phyloP scores from a whole-genome alignment of 1,139 yeast species.

The Blastobotrys arbuscula region DNA sequence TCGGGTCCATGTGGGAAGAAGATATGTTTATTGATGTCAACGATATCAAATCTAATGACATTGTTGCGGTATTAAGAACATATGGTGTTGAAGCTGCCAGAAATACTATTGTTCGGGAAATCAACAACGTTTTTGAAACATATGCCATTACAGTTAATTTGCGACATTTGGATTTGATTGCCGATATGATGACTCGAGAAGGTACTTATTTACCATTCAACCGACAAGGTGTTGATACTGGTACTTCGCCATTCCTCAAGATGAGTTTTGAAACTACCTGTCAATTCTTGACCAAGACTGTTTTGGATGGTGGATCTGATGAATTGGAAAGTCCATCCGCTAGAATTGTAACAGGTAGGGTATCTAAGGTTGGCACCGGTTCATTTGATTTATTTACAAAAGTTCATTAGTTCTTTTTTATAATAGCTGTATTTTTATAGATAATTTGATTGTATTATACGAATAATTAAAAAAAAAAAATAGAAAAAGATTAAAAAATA shows the following conservation, averaged over 20 bases:
- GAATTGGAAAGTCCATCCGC: constrained; percentile 90
- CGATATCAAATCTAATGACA: constrained; percentile 84
- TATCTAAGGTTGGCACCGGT: constrained; percentile 93
- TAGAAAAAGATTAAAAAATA: too few relatives aligned
- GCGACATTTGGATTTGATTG: constrained; percentile 94
- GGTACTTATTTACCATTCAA: constrained; percentile 95
- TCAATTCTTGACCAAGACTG: constrained; percentile 94
- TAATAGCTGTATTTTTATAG: background rate
- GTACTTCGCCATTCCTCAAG: constrained; percentile 95
- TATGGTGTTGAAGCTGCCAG: constrained; percentile 99
- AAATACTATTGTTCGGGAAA: constrained; percentile 93
- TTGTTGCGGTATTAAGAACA: constrained; percentile 80
- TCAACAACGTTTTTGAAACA: constrained; percentile 91
- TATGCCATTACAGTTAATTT: constrained; percentile 91
- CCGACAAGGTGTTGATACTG: constrained; percentile 95
- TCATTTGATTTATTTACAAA: constrained; percentile 64
- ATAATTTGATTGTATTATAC: background rate
- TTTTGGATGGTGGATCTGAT: constrained; percentile 86
- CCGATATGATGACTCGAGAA: constrained; percentile 99
- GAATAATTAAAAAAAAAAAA: background rate
- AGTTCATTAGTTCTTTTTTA: background rate
- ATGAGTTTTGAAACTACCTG: constrained; percentile 99
- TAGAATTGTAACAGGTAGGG: constrained; percentile 88
- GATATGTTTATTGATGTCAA: constrained; percentile 87
- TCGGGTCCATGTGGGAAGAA: constrained; percentile 97